These are phyloP conservation scores for Gracilaria gracilis DNA, from an alignment of 23 red algal species.

Conservation along the genomic window DNA sequence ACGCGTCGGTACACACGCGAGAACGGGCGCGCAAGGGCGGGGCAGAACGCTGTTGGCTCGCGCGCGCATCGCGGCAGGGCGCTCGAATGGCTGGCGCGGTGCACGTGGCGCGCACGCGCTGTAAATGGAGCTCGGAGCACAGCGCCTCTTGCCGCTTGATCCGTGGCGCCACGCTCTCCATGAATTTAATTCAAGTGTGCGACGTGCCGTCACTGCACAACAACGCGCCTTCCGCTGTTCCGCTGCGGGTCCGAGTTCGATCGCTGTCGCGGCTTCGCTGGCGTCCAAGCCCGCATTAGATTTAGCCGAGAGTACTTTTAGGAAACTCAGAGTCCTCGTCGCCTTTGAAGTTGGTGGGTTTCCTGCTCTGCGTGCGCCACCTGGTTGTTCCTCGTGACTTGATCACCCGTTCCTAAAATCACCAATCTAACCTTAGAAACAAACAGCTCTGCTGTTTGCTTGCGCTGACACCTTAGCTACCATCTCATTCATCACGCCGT, in stretches of 20 bases:
- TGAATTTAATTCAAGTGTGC: background rate
- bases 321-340: no score
- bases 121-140: background rate
- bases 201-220: background rate
- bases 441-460: background rate
- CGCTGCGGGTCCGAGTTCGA: no score
- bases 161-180: slow-evolving; percentile 25
- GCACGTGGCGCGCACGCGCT: slow-evolving; percentile 31
- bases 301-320: no score
- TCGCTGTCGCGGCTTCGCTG: no score
- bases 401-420: no score
- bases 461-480: background rate
- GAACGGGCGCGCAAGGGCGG: background rate
- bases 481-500: background rate
- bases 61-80: background rate
- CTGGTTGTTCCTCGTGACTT: background rate
- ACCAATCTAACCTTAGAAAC: no score
- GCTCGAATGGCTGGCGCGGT: background rate
- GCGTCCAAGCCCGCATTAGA: no score
- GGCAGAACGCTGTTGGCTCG: background rate
- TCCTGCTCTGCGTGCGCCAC: background rate
- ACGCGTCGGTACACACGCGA: slow-evolving; percentile 1
- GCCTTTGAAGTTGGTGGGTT: no score
- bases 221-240: no score
- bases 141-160: background rate